A percentile compares a stretch with the other conserved stretches of the same genome.
Evolutionary conservation across 2,329 filamentous ascomycete species (phyloP).

Genomic region (Colletotrichum lini): DNA sequence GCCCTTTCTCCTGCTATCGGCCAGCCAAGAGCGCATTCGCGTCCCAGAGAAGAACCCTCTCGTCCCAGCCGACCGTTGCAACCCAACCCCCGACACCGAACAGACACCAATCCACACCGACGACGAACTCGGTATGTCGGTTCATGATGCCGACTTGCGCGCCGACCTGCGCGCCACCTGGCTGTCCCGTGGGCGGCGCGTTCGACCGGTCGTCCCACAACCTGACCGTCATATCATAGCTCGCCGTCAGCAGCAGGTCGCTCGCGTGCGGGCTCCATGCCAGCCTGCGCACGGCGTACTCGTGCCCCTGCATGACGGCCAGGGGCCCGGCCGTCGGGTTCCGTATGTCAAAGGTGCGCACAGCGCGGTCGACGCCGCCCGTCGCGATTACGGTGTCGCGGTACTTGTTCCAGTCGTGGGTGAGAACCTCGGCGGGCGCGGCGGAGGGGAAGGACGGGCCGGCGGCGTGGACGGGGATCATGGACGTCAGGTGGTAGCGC

Average conservation of each 20-base stretch:
- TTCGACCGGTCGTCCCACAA: conserved; percentile 86
- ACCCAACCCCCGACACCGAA: conserved; percentile 98
- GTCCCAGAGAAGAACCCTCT: conserved; percentile 93
- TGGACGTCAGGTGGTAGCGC: conserved; percentile 86
- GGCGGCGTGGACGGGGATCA: conserved; percentile 86
- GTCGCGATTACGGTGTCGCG: conserved; percentile 86
- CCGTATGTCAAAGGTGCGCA: conserved; percentile 92
- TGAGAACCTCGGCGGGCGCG: conserved; percentile 83
- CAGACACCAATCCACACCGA: conserved; percentile 97
- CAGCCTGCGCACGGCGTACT: conserved; percentile 89
- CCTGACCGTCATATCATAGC: conserved; percentile 98
- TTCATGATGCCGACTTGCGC: conserved; percentile 90
- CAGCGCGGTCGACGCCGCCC: conserved; percentile 87
- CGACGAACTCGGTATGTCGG: conserved; percentile 94
- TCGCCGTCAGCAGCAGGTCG: conserved; percentile 88
- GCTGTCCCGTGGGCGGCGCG: conserved; percentile 54
- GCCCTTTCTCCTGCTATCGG: conserved; percentile 25
- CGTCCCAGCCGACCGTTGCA: conserved; percentile 95
- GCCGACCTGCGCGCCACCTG: conserved; percentile 65
- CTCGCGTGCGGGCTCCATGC: conserved; percentile 96
- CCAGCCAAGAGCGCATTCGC: conserved; percentile 67
- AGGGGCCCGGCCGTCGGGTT: conserved; percentile 80
- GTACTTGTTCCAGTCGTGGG: conserved; percentile 99
- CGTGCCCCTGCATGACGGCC: conserved; percentile 84
- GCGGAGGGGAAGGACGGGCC: conserved; percentile 61